Evolutionary conservation across 495 filamentous ascomycete genomes (phyloP).

Genomic region (Pseudoneurospora amorphoporcata): DNA sequence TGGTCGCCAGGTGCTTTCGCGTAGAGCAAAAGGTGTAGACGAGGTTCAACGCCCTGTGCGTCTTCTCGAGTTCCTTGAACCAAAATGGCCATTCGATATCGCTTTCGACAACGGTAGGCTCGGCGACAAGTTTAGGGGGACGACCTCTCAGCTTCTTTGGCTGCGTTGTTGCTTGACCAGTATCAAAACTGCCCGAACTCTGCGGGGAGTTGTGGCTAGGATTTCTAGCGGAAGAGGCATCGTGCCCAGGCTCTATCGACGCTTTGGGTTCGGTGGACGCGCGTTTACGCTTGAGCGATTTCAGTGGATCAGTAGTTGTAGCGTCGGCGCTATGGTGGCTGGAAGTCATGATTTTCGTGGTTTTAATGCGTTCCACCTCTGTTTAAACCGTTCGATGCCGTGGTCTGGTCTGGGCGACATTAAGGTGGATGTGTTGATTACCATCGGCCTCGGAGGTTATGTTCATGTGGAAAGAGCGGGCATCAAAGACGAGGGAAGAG

Average conservation of each 20-base stretch:
- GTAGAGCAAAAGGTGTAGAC: slow-evolving; percentile 93
- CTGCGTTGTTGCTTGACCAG: neutral
- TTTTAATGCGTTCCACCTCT: neutral
- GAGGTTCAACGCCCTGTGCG: slow-evolving; percentile 76
- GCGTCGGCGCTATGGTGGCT: neutral
- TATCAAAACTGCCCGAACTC: neutral
- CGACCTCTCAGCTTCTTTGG: neutral
- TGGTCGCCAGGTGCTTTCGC: slow-evolving; percentile 82
- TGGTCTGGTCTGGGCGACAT: neutral
- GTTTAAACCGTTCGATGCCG: neutral
- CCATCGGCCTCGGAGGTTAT: neutral
- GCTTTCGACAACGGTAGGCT: neutral
- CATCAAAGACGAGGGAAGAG: neutral
- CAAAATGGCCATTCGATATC: slow-evolving; percentile 55
- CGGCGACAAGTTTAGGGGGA: neutral
- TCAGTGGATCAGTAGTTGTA: neutral
- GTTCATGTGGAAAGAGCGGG: neutral
- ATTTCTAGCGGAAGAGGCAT: neutral
- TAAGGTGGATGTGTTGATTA: neutral
- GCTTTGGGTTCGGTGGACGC: neutral
- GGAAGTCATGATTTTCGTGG: neutral
- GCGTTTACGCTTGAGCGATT: slow-evolving; percentile 6
- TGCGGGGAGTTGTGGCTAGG: neutral
- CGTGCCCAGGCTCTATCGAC: neutral
- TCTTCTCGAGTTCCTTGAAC: slow-evolving; percentile 64